Base-by-base conservation (phyloP, 108 stramenopile genomes). In the Seminavis robusta region DNA sequence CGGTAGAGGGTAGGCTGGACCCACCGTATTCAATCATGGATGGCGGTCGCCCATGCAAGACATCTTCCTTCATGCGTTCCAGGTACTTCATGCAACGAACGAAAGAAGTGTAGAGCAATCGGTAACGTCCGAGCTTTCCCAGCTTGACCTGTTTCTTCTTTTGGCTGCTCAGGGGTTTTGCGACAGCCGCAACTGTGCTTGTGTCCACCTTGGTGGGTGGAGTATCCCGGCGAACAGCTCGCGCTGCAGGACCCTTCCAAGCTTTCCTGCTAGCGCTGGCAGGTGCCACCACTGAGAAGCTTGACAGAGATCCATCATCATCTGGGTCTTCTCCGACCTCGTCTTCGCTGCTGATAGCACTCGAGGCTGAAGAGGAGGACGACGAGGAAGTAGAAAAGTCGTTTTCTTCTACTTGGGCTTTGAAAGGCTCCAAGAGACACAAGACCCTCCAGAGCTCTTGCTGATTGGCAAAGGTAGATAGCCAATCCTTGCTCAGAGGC, bases 391-490 rank as follows among this genome's bases (percentile, higher is more conserved):
- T 62, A 13, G 63, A 52, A 42, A 46, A 33, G 1, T 34, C 56
- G 24, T 44, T 50, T 28, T 73, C 73, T 23, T 70, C 56, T 1
- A 88, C 61, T n/a, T 78, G 77, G 19, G 86, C 86, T 61, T 82
- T 82, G 71, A 92, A 92, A 7, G 90, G 90, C 39, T 81, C 76
- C 20, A 73, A 64, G 4, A 82, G 63, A 66, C 90, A 92, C 24
- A 92, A 50, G 13, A 83, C 73, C 48, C 85, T 75, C 90, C 90
- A 92, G 5, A 92, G 48, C 31, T 83, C 84, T 55, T 81, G 79
- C 38, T 81, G 83, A 8, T 25, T 52, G 13, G 90, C 80, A 54
- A 77, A 86, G n/a, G 66, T 75, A 23, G 52, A 20, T 17, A 69
- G 56, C 84, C 84, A 92, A 23, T 68, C 67, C 54, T 79, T 86